A percentile compares a stretch with the other conserved stretches of the same genome.
phyloP scores from a whole-genome alignment of 2,329 filamentous ascomycete genomes.

The Fusarium foetens region DNA sequence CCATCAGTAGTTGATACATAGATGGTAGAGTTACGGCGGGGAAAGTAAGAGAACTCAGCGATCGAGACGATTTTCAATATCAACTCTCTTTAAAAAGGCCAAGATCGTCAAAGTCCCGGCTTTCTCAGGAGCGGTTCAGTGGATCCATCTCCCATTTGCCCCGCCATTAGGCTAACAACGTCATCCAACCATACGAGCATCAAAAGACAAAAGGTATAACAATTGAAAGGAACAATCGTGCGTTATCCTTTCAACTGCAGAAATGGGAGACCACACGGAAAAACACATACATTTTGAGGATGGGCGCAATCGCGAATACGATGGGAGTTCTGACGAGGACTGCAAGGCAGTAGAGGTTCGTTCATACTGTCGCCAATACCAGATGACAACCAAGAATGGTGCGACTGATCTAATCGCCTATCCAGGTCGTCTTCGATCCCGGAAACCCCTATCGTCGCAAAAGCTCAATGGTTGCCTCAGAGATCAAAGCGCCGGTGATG shows the following conservation, averaged over 20 bases:
- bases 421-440: constrained; percentile 70
- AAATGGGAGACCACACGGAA: constrained; percentile 32
- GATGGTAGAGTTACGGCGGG: neutral
- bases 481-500: constrained; percentile 53
- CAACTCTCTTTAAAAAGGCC: neutral
- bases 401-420: constrained; percentile 7
- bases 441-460: constrained; percentile 71
- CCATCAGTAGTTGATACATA: neutral
- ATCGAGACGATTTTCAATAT: neutral
- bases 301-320: constrained; percentile 50
- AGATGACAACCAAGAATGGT: neutral
- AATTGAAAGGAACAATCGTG: neutral
- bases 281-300: constrained; percentile 48
- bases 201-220: constrained; percentile 11
- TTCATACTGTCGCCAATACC: constrained; percentile 6
- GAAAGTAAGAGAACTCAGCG: neutral
- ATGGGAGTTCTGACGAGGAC: constrained; percentile 62
- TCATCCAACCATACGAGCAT: constrained; percentile 23
- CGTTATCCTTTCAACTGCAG: neutral
- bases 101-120: neutral
- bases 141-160: constrained; percentile 23
- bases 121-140: constrained; percentile 3
- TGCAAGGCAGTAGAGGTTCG: constrained; percentile 61
- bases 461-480: constrained; percentile 69
- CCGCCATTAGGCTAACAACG: constrained; percentile 28